Percentiles rank a stretch among this genome's conserved stretches.
phyloP scores from a whole-genome alignment of 169 alveolate genomes.

The Plasmodium inui region DNA sequence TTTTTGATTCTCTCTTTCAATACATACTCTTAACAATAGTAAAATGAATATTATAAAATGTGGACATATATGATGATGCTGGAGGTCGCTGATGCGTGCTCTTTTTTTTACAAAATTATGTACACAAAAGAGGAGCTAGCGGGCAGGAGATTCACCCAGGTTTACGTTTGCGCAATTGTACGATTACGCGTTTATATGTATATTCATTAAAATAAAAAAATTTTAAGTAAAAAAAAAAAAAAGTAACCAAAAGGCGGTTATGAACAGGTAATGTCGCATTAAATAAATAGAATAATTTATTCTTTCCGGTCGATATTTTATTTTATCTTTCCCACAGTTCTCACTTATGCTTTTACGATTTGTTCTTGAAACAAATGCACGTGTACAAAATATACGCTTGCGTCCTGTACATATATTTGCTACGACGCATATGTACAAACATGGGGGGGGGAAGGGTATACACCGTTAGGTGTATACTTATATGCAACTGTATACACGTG shows the following conservation, averaged over 20 bases:
- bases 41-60: not conserved
- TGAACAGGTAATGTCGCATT: not conserved
- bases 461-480: not conserved
- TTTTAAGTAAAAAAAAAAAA: not conserved
- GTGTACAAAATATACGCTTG: not conserved
- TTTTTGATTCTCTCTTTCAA: not conserved
- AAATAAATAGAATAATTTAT: constrained; percentile 15
- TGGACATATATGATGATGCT: not conserved
- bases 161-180: not conserved
- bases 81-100: not conserved
- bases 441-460: not conserved
- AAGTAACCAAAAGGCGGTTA: not conserved
- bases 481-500: not conserved
- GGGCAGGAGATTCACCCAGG: not conserved
- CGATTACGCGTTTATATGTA: not conserved
- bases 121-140: not conserved
- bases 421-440: not conserved
- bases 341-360: not conserved
- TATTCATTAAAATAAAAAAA: not conserved
- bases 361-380: not conserved
- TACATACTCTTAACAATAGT: not conserved
- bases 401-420: not conserved
- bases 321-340: not conserved
- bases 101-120: not conserved
- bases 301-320: not conserved